Evolutionary conservation across 1,139 yeast genomes (phyloP), one percentile per base, ranked within the genome.

Genomic region (Candida neerlandica): DNA sequence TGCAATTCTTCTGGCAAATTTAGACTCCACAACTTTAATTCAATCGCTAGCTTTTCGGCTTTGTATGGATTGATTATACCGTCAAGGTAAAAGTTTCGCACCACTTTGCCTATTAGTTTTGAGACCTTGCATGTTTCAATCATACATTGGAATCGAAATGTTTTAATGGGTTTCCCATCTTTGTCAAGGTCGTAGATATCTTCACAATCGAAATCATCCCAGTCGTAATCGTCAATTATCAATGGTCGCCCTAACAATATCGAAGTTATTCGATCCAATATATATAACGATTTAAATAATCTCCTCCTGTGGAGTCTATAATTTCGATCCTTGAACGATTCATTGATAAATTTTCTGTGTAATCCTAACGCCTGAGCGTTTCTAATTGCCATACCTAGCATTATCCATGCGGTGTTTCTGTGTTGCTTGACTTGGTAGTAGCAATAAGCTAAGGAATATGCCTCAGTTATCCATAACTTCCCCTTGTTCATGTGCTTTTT

Each of bases 391-490:
- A 45, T 49, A 9, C 58, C 55, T 11, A 55, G 32, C 51, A 54
- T 50, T 16, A 55, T 23, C 81, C 81, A 76, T 3, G 78, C 70
- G 0, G 75, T 64, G 48, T 70, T 70, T 50, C 76, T 61, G 47
- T 69, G 68, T 23, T 73, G 71, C 16, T 59, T 65, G 33, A 66
- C 59, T 45, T 71, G 77, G 50, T 74, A 67, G 55, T 64, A 76
- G 49, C 71, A 65, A 50, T 63, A 68, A n/a, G 69, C 61, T 35
- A 75, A 55, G 21, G 69, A 52, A 51, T 72, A 63, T 0, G 75
- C 75, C 51, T 76, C 77, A 0, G 74, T 73, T 3, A 72, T 55
- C 78, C 79, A 74, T 18, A 75, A 50, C 43, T 66, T 66, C 7
- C 56, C 54, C 16, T 44, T 42, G 18, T 43, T 47, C 50, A 52